Conservation (phyloP, 176 grass and related monocot genomes). For the Bromus sterilis region DNA sequence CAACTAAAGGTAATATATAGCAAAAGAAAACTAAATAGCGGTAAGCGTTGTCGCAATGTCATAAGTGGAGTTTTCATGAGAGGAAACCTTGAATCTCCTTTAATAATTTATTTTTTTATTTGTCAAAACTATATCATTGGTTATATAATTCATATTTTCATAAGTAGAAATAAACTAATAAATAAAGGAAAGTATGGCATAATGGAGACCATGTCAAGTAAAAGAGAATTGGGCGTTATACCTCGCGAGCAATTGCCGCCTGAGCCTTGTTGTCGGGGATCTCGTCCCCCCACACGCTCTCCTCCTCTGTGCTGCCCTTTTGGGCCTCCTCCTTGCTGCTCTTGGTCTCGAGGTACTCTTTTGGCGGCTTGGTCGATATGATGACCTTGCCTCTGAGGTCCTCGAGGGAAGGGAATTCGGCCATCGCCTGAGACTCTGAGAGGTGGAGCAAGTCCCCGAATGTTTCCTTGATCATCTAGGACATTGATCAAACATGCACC, state of each 20-base stretch:
- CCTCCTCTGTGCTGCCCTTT: background rate
- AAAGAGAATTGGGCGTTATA: background rate
- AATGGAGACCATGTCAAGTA: background rate
- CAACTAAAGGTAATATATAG: background rate
- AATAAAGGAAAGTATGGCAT: background rate
- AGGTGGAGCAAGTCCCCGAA: conserved; percentile 52
- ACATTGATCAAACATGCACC: background rate
- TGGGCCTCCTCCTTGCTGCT: conserved; percentile 9
- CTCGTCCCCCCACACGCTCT: conserved; percentile 54
- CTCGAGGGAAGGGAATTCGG: conserved; percentile 65
- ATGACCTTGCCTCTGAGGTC: conserved; percentile 58
- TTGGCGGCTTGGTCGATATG: conserved; percentile 75
- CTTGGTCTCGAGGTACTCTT: conserved; percentile 57
- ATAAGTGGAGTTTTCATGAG: background rate
- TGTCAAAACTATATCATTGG: background rate
- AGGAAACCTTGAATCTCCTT: background rate
- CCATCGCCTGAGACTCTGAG: conserved; percentile 23
- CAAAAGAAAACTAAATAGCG: background rate
- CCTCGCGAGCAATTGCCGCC: background rate
- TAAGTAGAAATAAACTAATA: background rate
- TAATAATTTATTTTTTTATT: background rate
- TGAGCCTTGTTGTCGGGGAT: conserved; percentile 31
- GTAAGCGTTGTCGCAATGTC: background rate
- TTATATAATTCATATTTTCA: background rate
- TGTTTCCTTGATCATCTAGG: conserved; percentile 61